phyloP scores from a whole-genome alignment of 2,329 filamentous ascomycete genomes.

The Epichloe elymi region DNA sequence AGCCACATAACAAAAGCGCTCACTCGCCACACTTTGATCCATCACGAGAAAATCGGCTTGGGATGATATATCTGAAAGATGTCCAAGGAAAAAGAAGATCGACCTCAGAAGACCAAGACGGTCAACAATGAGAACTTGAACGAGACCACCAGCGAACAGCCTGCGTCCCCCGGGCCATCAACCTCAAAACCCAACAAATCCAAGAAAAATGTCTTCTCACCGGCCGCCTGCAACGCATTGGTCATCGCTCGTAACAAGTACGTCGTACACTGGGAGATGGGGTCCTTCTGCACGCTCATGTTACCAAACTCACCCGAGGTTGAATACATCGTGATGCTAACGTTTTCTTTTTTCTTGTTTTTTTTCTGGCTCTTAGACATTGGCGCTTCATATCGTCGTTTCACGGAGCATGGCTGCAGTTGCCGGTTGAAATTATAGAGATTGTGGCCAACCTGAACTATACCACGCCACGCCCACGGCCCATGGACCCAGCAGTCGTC shows the following conservation, averaged over 20 bases:
- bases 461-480: slow-evolving; percentile 59
- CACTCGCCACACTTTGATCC: neutral
- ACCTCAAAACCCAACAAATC: neutral
- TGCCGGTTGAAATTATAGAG: slow-evolving; percentile 68
- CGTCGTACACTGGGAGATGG: neutral
- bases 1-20: neutral
- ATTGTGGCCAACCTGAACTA: slow-evolving; percentile 69
- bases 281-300: too few relatives aligned
- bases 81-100: neutral
- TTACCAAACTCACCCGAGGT: too few relatives aligned
- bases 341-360: accelerated
- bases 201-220: neutral
- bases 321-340: neutral
- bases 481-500: slow-evolving; percentile 68
- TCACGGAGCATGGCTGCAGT: slow-evolving; percentile 70
- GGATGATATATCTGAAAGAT: neutral
- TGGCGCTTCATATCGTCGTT: slow-evolving; percentile 79
- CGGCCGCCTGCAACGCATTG: neutral
- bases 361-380: slow-evolving; percentile 38
- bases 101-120: neutral
- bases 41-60: neutral
- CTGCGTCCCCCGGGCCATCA: neutral
- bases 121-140: neutral
- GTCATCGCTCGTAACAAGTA: neutral
- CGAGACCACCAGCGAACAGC: neutral